phyloP scores from a whole-genome alignment of 352 stramenopile species.

The Phytophthora fragariaefolia region DNA sequence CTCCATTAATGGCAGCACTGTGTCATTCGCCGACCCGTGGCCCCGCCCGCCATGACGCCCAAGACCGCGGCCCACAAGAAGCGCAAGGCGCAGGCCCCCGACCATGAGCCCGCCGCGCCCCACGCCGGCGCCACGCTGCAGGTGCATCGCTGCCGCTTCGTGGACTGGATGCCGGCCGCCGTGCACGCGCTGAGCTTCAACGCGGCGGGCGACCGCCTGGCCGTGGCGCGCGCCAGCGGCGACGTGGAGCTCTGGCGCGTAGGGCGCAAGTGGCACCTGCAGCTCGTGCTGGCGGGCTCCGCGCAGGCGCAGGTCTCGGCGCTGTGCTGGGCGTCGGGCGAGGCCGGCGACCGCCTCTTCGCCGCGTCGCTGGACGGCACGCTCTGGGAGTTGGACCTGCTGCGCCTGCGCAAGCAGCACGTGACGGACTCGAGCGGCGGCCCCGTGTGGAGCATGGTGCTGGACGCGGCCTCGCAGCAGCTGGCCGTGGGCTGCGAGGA shows the following conservation, averaged over 20 bases:
- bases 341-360: slow-evolving; percentile 62
- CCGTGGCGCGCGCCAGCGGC: slow-evolving; percentile 78
- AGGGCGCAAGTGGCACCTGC: slow-evolving; percentile 72
- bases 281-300: slow-evolving; percentile 74
- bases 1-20: background rate
- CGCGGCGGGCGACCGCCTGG: slow-evolving; percentile 57
- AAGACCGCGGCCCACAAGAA: slow-evolving; percentile 49
- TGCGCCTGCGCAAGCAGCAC: slow-evolving; percentile 72
- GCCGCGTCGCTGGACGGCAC: slow-evolving; percentile 75
- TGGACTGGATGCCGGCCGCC: slow-evolving; percentile 84
- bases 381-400: slow-evolving; percentile 86
- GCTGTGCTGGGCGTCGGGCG: slow-evolving; percentile 62
- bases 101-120: slow-evolving; percentile 1
- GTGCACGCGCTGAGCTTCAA: slow-evolving; percentile 75
- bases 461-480: slow-evolving; percentile 60
- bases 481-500: slow-evolving; percentile 92
- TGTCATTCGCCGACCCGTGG: slow-evolving; percentile 13
- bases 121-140: slow-evolving; percentile 39
- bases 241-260: slow-evolving; percentile 85
- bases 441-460: slow-evolving; percentile 87
- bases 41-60: slow-evolving; percentile 12
- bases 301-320: slow-evolving; percentile 70
- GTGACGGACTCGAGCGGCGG: slow-evolving; percentile 89
- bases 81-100: slow-evolving; percentile 49
- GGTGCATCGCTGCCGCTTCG: slow-evolving; percentile 85